A percentile compares a stretch with the other conserved stretches of the same genome.
Evolutionary conservation across 805 yeast genomes (phyloP).

Genomic region (Monosporozyma yasuniensis): DNA sequence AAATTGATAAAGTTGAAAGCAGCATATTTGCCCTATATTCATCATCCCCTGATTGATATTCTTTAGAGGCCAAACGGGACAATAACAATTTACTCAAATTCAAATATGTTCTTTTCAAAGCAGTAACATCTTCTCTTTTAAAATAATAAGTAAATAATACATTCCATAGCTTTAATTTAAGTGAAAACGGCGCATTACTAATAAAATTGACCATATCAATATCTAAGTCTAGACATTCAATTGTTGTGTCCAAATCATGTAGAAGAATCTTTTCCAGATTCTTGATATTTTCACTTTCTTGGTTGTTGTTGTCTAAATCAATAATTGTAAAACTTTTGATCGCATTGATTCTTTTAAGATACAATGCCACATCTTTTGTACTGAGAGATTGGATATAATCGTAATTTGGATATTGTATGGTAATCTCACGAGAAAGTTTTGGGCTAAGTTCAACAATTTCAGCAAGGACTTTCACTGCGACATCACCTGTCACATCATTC

Average conservation of each 20-base stretch:
- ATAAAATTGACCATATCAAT: slow-evolving; percentile 55
- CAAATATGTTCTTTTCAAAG: slow-evolving; percentile 43
- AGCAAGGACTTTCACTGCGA: slow-evolving; percentile 22
- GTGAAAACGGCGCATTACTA: slow-evolving; percentile 50
- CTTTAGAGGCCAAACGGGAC: slow-evolving; percentile 27
- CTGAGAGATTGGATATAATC: slow-evolving; percentile 50
- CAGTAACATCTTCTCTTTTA: slow-evolving; percentile 21
- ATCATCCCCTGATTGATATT: slow-evolving; percentile 32
- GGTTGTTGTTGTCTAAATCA: neutral
- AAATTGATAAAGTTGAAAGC: slow-evolving; percentile 25
- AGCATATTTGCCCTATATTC: slow-evolving; percentile 43
- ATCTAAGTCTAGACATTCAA: slow-evolving; percentile 18
- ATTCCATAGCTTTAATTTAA: slow-evolving; percentile 69
- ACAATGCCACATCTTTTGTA: slow-evolving; percentile 41
- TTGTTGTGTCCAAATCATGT: slow-evolving; percentile 18
- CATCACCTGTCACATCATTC: slow-evolving; percentile 29
- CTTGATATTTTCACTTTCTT: slow-evolving; percentile 20
- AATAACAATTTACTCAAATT: slow-evolving; percentile 40
- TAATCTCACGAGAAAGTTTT: slow-evolving; percentile 4
- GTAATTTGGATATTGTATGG: slow-evolving; percentile 48
- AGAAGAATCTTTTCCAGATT: slow-evolving; percentile 40
- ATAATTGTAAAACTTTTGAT: slow-evolving; percentile 31
- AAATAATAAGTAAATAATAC: slow-evolving; percentile 52
- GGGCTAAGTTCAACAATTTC: slow-evolving; percentile 16
- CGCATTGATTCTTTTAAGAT: slow-evolving; percentile 63